Percentiles rank a stretch among this genome's conserved stretches.
These are phyloP conservation scores for Entonaema liquescens DNA, from an alignment of 495 filamentous ascomycete genomes.

Conservation along the genomic window DNA sequence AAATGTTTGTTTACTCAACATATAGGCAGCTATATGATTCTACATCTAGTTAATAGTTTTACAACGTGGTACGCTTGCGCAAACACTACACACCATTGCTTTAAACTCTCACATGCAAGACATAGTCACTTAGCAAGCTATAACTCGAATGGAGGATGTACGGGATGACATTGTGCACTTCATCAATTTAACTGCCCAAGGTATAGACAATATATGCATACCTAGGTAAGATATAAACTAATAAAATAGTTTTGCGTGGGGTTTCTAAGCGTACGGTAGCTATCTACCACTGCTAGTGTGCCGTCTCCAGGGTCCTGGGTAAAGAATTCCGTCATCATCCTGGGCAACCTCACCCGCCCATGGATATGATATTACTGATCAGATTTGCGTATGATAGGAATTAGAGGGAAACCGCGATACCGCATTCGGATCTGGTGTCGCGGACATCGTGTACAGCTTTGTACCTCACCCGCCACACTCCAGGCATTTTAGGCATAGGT, in stretches of 20 bases:
- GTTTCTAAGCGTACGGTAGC: background rate
- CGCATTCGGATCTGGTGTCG: slow-evolving; percentile 19
- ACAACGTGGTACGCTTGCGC: background rate
- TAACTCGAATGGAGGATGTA: background rate
- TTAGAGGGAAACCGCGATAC: slow-evolving; percentile 15
- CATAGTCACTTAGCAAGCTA: background rate
- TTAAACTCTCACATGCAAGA: background rate
- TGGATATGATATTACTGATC: slow-evolving; percentile 16
- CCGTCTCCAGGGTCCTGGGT: slow-evolving; percentile 33
- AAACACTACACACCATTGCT: background rate
- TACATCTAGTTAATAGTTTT: background rate
- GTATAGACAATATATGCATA: too few relatives aligned
- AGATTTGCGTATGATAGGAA: slow-evolving; percentile 28
- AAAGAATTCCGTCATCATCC: slow-evolving; percentile 43
- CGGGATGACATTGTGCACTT: background rate
- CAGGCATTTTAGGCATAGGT: background rate
- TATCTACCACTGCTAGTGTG: slow-evolving; percentile 21
- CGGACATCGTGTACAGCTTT: slow-evolving; percentile 10
- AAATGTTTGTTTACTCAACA: background rate
- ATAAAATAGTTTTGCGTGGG: background rate
- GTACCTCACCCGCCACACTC: slow-evolving; percentile 15
- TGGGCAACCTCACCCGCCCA: slow-evolving; percentile 24
- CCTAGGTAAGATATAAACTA: background rate
- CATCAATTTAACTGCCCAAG: background rate
- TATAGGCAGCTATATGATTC: background rate